phyloP scores from a whole-genome alignment of 2,329 filamentous ascomycete genomes.

The Gnomoniopsis sp. region DNA sequence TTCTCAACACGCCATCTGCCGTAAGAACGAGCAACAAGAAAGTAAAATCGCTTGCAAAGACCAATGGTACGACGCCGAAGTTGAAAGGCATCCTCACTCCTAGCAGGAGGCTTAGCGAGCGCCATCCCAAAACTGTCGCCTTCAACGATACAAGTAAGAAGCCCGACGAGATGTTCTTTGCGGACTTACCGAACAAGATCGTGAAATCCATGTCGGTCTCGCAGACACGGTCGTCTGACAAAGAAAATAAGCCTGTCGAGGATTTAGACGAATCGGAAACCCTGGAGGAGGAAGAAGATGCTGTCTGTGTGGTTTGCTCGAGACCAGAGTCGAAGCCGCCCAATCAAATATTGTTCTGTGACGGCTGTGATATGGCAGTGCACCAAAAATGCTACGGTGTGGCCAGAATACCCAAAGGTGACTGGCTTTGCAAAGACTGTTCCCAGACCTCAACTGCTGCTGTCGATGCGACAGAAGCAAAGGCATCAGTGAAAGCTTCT shows the following conservation, averaged over 20 bases:
- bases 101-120: slow-evolving; percentile 38
- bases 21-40: slow-evolving; percentile 15
- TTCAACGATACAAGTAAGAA: slow-evolving; percentile 38
- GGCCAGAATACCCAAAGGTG: slow-evolving; percentile 54
- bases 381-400: slow-evolving; percentile 61
- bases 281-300: slow-evolving; percentile 42
- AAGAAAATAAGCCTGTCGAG: slow-evolving; percentile 13
- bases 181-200: slow-evolving; percentile 44
- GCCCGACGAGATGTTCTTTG: slow-evolving; percentile 46
- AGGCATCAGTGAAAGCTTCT: slow-evolving; percentile 19
- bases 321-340: slow-evolving; percentile 54
- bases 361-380: slow-evolving; percentile 59
- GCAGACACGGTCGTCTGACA: slow-evolving; percentile 13
- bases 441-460: slow-evolving; percentile 32
- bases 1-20: slow-evolving; percentile 9
- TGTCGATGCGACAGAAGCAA: slow-evolving; percentile 19
- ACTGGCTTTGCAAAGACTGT: slow-evolving; percentile 62
- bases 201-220: slow-evolving; percentile 24
- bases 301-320: slow-evolving; percentile 54
- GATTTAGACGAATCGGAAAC: slow-evolving; percentile 28
- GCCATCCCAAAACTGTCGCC: slow-evolving; percentile 51
- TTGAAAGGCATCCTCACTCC: slow-evolving; percentile 57
- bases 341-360: slow-evolving; percentile 63
- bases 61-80: slow-evolving; percentile 20
- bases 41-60: slow-evolving; percentile 11